These are phyloP conservation scores for Ustilago sp. DNA, from an alignment of 1,284 basidiomycete genomes.

Conservation along the genomic window DNA sequence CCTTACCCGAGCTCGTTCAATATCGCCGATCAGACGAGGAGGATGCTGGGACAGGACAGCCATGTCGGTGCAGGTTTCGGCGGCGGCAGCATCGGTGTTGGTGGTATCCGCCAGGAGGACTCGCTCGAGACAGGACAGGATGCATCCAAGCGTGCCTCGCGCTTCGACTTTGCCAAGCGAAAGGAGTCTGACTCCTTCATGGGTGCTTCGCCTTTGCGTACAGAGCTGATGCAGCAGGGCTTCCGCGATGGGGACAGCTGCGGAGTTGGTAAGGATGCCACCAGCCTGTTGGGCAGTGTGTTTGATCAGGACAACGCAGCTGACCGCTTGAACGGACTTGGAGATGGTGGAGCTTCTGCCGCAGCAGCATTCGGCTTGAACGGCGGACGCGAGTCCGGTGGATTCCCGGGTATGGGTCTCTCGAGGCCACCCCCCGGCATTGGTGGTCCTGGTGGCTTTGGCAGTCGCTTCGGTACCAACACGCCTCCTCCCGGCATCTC, in stretches of 20 bases:
- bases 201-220: slow-evolving; percentile 41
- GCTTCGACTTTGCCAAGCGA: slow-evolving; percentile 64
- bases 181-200: slow-evolving; percentile 56
- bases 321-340: slow-evolving; percentile 25
- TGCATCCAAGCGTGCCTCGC: slow-evolving; percentile 49
- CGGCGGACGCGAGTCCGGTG: slow-evolving; percentile 32
- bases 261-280: slow-evolving; percentile 43
- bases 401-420: slow-evolving; percentile 45
- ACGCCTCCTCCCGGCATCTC: slow-evolving; percentile 48
- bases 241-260: slow-evolving; percentile 27
- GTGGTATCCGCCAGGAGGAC: slow-evolving; percentile 23
- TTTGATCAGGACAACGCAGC: slow-evolving; percentile 48
- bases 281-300: slow-evolving; percentile 55
- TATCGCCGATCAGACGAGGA: slow-evolving; percentile 55
- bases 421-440: slow-evolving; percentile 44
- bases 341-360: slow-evolving; percentile 36
- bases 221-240: slow-evolving; percentile 38
- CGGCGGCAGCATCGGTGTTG: slow-evolving; percentile 5
- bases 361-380: slow-evolving; percentile 29
- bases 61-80: slow-evolving; percentile 11
- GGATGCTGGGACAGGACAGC: slow-evolving; percentile 51
- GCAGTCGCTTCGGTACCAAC: slow-evolving; percentile 44
- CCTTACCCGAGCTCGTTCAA: slow-evolving; percentile 46
- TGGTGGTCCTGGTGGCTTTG: slow-evolving; percentile 39
- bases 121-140: slow-evolving; percentile 25